Base-by-base conservation (phyloP, 768 basidiomycete species). In the Xerocomus potaroensis region DNA sequence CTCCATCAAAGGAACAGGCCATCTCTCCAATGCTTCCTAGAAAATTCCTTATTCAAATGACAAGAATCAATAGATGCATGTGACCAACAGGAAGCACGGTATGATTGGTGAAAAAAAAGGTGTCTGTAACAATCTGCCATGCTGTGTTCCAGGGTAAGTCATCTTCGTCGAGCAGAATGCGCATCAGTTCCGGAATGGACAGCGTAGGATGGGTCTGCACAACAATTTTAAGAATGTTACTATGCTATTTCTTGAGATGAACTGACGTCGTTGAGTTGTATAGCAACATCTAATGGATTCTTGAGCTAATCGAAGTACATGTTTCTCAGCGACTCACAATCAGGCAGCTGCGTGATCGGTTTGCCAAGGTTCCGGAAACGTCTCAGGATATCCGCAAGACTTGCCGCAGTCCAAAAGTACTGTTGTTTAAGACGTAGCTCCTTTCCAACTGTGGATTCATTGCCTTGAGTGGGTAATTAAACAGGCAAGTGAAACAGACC, bases 71-170 rank as follows among this genome's bases (percentile, higher is more conserved):
- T 31, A 19, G 31, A 31, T 3, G 4, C n/a, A 16, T 12, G 37
- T 31, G 40, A 76, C 80, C 57, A 32, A 86, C 91, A 19, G 91
- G 89, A 24, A 96, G 73, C 24, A 98, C 93, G 8, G 90, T 92
- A 67, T 92, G 93, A 65, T 95, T 96, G 9, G 93, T 97, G 72
- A 92, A 98, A 68, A 89, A 92, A 73, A 96, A 94, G 3, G 89
- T 91, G 62, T 85, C 85, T 43, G 82, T 90, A 36, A 86, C 83
- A 56, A 98, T 91, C 19, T 74, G 66, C 96, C 96, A 99, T 4
- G 96, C 94, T 14, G 67, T 57, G 52, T 81, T 79, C 88, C 92
- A 99, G 2, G 70, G 56, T 16, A 93, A 60, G 29, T 93, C 90
- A 65, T 98, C 95, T 30, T 98, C 95, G 58, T 98, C 95, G 55